Base-by-base conservation (phyloP, 2,329 filamentous ascomycete species). In the Fusarium avenaceum region DNA sequence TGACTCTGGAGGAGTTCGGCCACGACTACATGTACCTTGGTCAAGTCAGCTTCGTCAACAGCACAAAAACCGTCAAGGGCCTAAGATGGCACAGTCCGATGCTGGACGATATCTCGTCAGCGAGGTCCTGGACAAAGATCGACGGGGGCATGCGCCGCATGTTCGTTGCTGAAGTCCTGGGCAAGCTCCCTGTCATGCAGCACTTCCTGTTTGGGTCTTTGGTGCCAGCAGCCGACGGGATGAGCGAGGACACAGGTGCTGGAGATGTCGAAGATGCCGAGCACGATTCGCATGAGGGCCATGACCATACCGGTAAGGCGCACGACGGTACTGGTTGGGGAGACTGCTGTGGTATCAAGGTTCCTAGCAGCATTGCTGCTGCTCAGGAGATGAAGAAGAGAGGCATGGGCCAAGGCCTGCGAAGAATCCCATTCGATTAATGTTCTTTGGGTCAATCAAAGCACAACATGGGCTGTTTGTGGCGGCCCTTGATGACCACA, bases 331-430 rank as follows among this genome's bases (percentile, higher is more conserved):
- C 84, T 56, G 88, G 88, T 22, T 99, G 96, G 92, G 95, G 95
- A 7, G 96, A 99, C 78, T 99, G 96, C 79, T 99, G 96, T 77
- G 96, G 96, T 26, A 99, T 99, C 79, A 95, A 97, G 74, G 96
- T 99, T 17, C 96, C 96, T 0, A 97, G 94, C 76, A 95, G 93
- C 53, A 86, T 98, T 58, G 96, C 94, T 28, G 96, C 96, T 1
- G 93, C 93, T 15, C 90, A 94, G 71, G 95, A 97, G 81, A 90
- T 92, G 85, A 90, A 87, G 83, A 98, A 96, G 83, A 85, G 85
- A 55, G 89, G 86, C 17, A 85, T 82, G 40, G 85, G 79, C 8
- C 84, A 88, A 62, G 80, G 83, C 17, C 77, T 96, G 71, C 86
- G 93, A 68, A 87, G 92, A 71, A 90, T 96, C 72, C 93, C 93